phyloP scores from a whole-genome alignment of 371 early-diverging fungal genomes.

The Mortierella sp. region DNA sequence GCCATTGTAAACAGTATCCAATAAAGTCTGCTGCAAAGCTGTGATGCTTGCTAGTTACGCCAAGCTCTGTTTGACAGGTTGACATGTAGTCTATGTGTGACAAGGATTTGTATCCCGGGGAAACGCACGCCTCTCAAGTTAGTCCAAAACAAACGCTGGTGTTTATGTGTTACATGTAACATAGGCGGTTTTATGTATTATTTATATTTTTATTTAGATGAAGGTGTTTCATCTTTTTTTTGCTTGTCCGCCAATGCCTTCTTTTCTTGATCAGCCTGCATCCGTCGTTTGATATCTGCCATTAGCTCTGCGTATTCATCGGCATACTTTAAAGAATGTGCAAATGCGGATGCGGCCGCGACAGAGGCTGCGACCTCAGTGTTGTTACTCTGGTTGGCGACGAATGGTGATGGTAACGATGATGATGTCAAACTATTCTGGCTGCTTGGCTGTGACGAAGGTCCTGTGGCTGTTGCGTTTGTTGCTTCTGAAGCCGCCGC shows the following conservation, averaged over 20 bases:
- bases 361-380: conserved; percentile 21
- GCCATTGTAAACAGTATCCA: not conserved
- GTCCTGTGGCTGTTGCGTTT: conserved; percentile 14
- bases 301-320: conserved; percentile 60
- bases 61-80: too few relatives aligned
- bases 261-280: conserved; percentile 30
- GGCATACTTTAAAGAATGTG: conserved; percentile 58
- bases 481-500: conserved; percentile 22
- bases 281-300: conserved; percentile 49
- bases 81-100: too few relatives aligned
- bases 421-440: conserved; percentile 9
- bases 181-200: not conserved
- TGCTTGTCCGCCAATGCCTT: conserved; percentile 9
- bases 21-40: not conserved
- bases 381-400: conserved; percentile 37
- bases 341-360: conserved; percentile 32
- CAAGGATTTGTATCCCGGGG: not conserved
- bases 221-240: not conserved
- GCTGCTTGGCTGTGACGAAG: conserved; percentile 39
- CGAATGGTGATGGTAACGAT: conserved; percentile 11
- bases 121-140: conserved; percentile 4
- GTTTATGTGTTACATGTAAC: too few relatives aligned
- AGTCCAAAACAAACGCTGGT: conserved; percentile 3
- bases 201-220: not conserved
- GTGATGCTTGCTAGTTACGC: not conserved